These are phyloP conservation scores for Trichoderma guizhouense DNA, from an alignment of 2,329 filamentous ascomycete species.

Conservation along the genomic window DNA sequence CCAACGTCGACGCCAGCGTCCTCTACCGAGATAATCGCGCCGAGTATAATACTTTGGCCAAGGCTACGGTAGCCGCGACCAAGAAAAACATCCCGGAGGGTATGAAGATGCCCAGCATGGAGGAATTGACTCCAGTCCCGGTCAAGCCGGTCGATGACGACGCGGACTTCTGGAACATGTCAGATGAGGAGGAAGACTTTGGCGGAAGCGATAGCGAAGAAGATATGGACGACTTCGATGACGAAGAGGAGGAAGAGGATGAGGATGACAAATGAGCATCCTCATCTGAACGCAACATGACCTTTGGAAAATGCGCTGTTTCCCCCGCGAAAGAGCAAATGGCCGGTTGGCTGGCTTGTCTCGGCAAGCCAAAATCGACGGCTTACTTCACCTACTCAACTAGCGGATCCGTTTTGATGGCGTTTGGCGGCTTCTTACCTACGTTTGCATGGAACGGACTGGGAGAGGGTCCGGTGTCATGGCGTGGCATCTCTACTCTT, in stretches of 20 bases:
- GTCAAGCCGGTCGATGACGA: conserved; percentile 64
- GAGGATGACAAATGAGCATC: conserved; percentile 43
- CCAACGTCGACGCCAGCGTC: conserved; percentile 90
- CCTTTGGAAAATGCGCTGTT: not conserved
- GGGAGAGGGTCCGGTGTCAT: conserved; percentile 5
- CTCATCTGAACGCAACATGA: not conserved
- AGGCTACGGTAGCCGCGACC: conserved; percentile 66
- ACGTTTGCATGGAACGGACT: conserved; percentile 4
- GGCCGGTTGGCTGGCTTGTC: not conserved
- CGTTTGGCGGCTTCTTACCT: conserved; percentile 14
- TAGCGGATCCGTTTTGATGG: conserved; percentile 13
- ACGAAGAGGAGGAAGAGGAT: conserved; percentile 51
- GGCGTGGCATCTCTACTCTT: conserved; percentile 14
- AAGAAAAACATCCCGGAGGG: conserved; percentile 75
- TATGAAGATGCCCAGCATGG: conserved; percentile 76
- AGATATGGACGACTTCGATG: conserved; percentile 53
- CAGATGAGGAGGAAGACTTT: conserved; percentile 74
- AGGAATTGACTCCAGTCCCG: conserved; percentile 58
- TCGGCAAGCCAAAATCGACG: not conserved
- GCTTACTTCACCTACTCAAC: not conserved
- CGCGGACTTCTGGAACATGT: conserved; percentile 78
- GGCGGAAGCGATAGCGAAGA: conserved; percentile 69
- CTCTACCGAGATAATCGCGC: conserved; percentile 72
- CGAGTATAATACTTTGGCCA: conserved; percentile 67
- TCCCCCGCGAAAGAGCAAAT: not conserved